Base-by-base conservation (phyloP, 768 basidiomycete species). In the Lactifluus rugatus region DNA sequence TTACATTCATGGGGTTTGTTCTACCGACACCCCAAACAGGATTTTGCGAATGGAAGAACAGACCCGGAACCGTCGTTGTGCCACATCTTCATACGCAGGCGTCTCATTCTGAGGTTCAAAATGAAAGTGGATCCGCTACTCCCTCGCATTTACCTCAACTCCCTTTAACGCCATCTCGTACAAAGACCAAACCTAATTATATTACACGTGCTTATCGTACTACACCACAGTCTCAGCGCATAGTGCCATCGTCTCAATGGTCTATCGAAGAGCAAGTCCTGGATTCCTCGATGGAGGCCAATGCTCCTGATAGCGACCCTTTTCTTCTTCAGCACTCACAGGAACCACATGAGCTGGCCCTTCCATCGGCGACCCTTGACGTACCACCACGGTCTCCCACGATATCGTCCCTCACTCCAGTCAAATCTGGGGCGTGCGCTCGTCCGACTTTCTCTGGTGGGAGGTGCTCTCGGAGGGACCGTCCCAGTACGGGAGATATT, bases 171-270 rank as follows among this genome's bases (percentile, higher is more conserved):
- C 58, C 58, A 3, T 32, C 58, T 28, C 49, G 54, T 25, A 19
- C 59, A 26, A 60, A 46, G 37, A 16, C 31, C 26, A 51, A 32
- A 34, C 3, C 21, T 13, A 2, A 48, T 32, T 16, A 39, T 17
- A 31, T 31, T 50, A 2, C 36, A 17, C 26, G 2, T 23, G 4
- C 34, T 11, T n/a, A 21, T 41, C 59, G 44, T 17, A 52, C 44
- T 46, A 60, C 59, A 2, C 59, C 59, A 9, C 44, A 60, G 5
- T 56, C 59, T n/a, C 59, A 60, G 45, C 54, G 59, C 28, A 56
- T 60, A 16, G 59, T 60, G 23, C 59, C 59, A 17, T 60, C 59
- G 6, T 60, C 59, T 7, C 59, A 60, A 45, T 60, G 48, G 48
- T 56, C 54, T n/a, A 45, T 45, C 7, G 59, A 60, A 42, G 54